A percentile compares a stretch with the other conserved stretches of the same genome.
phyloP scores from a whole-genome alignment of 257 asterid genomes.

The Solanum appendiculatum region DNA sequence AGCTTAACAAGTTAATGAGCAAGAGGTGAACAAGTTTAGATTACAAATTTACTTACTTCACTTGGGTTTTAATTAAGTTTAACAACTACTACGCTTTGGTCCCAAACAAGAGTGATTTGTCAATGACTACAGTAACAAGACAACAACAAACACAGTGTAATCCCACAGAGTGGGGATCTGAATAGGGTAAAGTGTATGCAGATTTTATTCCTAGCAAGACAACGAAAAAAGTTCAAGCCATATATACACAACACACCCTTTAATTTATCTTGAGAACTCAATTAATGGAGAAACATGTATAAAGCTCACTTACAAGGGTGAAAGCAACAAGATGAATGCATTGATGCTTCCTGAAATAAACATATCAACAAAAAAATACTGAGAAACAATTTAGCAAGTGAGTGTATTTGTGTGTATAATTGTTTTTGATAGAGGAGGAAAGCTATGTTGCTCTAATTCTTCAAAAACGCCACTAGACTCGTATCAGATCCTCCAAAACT shows the following conservation, averaged over 20 bases:
- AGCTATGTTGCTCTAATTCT: background rate
- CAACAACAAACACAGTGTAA: too few species aligned
- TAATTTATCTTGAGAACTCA: background rate
- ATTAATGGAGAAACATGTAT: background rate
- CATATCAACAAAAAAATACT: background rate
- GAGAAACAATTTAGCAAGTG: background rate
- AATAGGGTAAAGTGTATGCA: background rate
- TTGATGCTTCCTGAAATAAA: constrained; percentile 55
- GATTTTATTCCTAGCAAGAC: background rate
- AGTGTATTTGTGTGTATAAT: background rate
- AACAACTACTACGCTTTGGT: background rate
- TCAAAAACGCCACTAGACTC: background rate
- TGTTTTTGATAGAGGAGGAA: background rate
- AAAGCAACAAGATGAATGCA: constrained; percentile 50
- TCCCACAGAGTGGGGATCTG: background rate
- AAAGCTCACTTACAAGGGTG: constrained; percentile 51
- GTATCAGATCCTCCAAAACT: background rate
- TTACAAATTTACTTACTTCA: background rate
- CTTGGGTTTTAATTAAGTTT: background rate
- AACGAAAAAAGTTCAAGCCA: background rate
- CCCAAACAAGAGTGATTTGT: background rate
- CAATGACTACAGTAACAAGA: background rate
- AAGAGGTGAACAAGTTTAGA: background rate
- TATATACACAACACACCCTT: background rate
- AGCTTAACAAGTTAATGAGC: background rate